These are phyloP conservation scores for Chrysosporium keratinophilum DNA, from an alignment of 2,329 filamentous ascomycete species.

Conservation along the genomic window DNA sequence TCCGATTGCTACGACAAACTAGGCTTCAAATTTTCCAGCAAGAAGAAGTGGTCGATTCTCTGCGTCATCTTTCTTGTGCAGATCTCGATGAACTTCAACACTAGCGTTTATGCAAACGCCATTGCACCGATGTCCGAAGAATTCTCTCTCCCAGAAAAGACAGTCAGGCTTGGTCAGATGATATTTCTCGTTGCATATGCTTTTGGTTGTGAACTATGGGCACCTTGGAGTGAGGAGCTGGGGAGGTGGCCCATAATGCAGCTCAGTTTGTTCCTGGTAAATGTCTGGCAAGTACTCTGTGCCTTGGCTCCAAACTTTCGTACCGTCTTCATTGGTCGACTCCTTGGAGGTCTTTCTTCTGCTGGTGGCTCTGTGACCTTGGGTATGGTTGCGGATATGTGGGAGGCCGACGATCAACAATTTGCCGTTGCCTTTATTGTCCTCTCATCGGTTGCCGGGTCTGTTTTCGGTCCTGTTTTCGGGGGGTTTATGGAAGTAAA, in stretches of 20 bases:
- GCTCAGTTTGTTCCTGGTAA: constrained; percentile 60
- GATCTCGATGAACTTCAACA: constrained; percentile 69
- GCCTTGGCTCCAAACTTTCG: constrained; percentile 62
- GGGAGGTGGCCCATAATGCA: constrained; percentile 67
- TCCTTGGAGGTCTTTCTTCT: constrained; percentile 52
- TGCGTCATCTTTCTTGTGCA: constrained; percentile 60
- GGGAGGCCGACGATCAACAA: constrained; percentile 47
- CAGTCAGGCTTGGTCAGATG: constrained; percentile 60
- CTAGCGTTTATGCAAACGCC: constrained; percentile 60
- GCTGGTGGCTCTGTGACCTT: constrained; percentile 56
- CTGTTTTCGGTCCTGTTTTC: constrained; percentile 39
- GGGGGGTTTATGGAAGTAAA: constrained; percentile 44
- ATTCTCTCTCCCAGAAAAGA: constrained; percentile 56
- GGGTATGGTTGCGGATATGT: constrained; percentile 56
- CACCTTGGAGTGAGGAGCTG: constrained; percentile 74
- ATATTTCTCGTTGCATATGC: constrained; percentile 69
- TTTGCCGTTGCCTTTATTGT: constrained; percentile 53
- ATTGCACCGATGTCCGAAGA: constrained; percentile 52
- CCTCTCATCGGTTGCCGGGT: constrained; percentile 46
- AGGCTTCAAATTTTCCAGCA: constrained; percentile 49
- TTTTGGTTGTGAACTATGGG: constrained; percentile 79
- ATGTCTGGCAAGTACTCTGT: constrained; percentile 63
- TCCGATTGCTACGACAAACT: constrained; percentile 55
- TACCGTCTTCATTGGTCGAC: constrained; percentile 57
- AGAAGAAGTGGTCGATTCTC: constrained; percentile 61